These are phyloP conservation scores for Pleodorina starrii DNA, from an alignment of 139 green algal species.

Conservation along the genomic window DNA sequence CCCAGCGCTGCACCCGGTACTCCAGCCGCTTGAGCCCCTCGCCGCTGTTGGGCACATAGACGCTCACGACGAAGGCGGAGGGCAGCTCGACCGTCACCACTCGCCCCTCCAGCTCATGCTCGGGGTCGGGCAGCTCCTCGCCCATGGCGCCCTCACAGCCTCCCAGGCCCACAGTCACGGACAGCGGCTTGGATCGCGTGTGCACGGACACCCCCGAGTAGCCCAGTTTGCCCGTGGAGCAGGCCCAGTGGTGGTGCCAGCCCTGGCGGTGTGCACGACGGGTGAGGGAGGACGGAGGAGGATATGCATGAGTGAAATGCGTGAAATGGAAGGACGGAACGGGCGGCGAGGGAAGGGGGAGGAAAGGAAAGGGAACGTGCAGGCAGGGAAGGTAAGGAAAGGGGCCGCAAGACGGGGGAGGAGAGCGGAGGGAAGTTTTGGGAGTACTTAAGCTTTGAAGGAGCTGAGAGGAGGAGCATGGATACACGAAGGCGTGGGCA, in stretches of 20 bases:
- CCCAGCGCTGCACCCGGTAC: slow-evolving; percentile 69
- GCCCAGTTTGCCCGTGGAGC: slow-evolving; percentile 68
- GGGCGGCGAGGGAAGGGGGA: not conserved
- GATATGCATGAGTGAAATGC: not conserved
- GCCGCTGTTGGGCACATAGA: slow-evolving; percentile 69
- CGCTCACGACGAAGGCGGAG: slow-evolving; percentile 55
- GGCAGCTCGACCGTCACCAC: slow-evolving; percentile 70
- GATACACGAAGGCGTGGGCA: too few species aligned
- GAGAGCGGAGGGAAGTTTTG: not conserved
- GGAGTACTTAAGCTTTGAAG: too few species aligned
- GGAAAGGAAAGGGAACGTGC: too few species aligned
- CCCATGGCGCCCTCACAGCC: not conserved
- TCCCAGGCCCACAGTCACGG: slow-evolving; percentile 47
- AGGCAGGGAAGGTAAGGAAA: not conserved
- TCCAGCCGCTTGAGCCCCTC: slow-evolving; percentile 75
- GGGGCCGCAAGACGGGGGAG: not conserved
- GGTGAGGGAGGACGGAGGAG: not conserved
- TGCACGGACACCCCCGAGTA: slow-evolving; percentile 82
- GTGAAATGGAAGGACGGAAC: not conserved
- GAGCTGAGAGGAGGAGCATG: too few species aligned
- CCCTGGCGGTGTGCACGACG: not conserved
- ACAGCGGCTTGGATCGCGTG: slow-evolving; percentile 53
- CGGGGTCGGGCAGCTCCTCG: slow-evolving; percentile 57
- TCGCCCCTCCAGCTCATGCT: slow-evolving; percentile 68
- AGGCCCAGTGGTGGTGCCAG: slow-evolving; percentile 67